These are phyloP conservation scores for Neoascochyta sp. DNA, from an alignment of 2,329 filamentous ascomycete genomes.

Conservation along the genomic window DNA sequence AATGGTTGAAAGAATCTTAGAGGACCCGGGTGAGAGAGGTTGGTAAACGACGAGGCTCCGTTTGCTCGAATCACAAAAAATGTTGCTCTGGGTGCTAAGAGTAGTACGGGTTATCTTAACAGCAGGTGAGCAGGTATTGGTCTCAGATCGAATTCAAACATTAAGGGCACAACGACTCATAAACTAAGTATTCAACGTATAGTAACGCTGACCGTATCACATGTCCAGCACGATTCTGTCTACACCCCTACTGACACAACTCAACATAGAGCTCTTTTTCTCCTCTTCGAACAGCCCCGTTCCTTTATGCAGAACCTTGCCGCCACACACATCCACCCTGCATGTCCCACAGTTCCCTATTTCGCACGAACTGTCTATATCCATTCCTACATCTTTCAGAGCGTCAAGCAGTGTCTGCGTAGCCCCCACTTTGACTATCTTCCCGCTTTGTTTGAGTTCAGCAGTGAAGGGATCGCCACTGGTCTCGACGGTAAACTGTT, in stretches of 20 bases:
- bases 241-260: constrained; percentile 38
- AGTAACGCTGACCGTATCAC: too few species aligned
- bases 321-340: constrained; percentile 38
- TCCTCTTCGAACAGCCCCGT: constrained; percentile 38
- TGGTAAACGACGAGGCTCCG: too few species aligned
- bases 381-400: constrained; percentile 44
- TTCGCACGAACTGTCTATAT: constrained; percentile 44
- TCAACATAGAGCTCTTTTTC: constrained; percentile 34
- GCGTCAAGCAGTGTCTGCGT: constrained; percentile 43
- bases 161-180: too few species aligned
- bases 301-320: constrained; percentile 41
- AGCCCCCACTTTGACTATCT: constrained; percentile 44
- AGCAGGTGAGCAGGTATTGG: too few species aligned
- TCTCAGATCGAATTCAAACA: too few species aligned
- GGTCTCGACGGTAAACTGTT: constrained; percentile 55
- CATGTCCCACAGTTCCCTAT: constrained; percentile 46
- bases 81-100: too few species aligned
- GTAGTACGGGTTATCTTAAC: too few species aligned
- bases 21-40: too few species aligned
- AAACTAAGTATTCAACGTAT: too few species aligned
- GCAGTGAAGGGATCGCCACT: constrained; percentile 60
- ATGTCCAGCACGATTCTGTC: constrained; percentile 32
- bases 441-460: constrained; percentile 46
- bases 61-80: too few species aligned
- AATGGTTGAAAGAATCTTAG: too few species aligned